Evolutionary conservation across 306 rosid genomes (phyloP).

Genomic region (Nissolia schottii): DNA sequence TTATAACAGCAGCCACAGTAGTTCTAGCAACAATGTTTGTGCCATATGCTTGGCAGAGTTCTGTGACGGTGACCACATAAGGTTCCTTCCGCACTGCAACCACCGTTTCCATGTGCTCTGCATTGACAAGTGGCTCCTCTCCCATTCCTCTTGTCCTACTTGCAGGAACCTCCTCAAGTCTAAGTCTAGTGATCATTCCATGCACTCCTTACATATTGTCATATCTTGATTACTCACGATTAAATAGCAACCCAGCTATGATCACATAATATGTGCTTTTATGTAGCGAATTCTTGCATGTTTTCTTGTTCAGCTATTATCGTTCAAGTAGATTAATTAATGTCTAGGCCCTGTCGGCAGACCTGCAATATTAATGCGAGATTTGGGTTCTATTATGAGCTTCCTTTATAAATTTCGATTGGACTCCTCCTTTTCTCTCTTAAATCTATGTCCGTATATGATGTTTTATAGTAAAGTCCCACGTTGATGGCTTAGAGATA

Average conservation of each 20-base stretch:
- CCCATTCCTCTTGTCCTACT: constrained; percentile 86
- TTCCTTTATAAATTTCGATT: background rate
- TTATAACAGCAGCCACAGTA: constrained; percentile 5
- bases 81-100: constrained; percentile 67
- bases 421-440: too few species aligned
- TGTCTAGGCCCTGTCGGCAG: background rate
- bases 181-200: background rate
- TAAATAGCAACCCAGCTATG: background rate
- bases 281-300: background rate
- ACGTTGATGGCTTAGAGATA: too few species aligned
- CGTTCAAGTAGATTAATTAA: background rate
- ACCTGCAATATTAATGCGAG: background rate
- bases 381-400: background rate
- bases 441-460: too few species aligned
- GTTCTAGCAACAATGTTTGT: too few species aligned
- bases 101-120: constrained; percentile 72
- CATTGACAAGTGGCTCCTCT: constrained; percentile 71
- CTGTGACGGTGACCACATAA: constrained; percentile 56
- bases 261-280: too few species aligned
- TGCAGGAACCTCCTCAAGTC: constrained; percentile 52
- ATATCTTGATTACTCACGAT: background rate
- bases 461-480: too few species aligned
- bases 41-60: constrained; percentile 68
- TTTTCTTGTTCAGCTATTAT: background rate
- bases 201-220: constrained; percentile 10